Percentiles rank a stretch among this genome's conserved stretches.
Conservation (phyloP, 192 early-diverging fungal species). For the Ramicandelaber brevisporus region DNA sequence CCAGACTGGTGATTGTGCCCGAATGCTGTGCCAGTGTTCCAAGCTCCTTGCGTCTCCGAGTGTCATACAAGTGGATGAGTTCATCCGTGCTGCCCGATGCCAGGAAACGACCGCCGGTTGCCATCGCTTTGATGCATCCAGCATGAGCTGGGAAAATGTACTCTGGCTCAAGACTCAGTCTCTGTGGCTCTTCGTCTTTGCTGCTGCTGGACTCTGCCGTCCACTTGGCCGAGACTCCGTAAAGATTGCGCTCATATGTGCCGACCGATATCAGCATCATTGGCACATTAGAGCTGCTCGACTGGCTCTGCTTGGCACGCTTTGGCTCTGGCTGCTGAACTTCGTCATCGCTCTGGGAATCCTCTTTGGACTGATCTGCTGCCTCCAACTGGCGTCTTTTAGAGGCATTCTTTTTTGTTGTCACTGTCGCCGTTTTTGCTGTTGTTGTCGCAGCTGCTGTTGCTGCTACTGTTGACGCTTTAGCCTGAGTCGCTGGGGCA, state of each 20-base stretch:
- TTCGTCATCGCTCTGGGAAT: not conserved
- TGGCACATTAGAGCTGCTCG: constrained; percentile 4
- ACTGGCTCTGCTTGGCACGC: constrained; percentile 3
- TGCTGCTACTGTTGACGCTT: not conserved
- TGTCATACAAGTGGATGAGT: constrained; percentile 76
- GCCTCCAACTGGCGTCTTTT: not conserved
- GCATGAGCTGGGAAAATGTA: constrained; percentile 95
- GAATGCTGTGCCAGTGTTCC: constrained; percentile 79
- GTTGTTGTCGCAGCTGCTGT: not conserved
- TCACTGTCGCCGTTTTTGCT: not conserved
- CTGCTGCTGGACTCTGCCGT: constrained; percentile 2
- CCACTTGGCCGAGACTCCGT: constrained; percentile 58
- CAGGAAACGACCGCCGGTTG: constrained; percentile 46
- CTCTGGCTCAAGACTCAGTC: constrained; percentile 29
- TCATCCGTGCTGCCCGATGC: constrained; percentile 94
- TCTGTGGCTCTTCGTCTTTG: not conserved
- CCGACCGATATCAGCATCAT: constrained; percentile 26
- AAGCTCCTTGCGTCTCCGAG: constrained; percentile 64
- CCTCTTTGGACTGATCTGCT: not conserved
- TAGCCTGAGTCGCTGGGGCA: not conserved
- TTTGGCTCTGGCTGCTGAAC: not conserved
- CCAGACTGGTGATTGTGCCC: constrained; percentile 69
- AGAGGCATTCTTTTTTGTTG: not conserved
- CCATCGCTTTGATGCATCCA: constrained; percentile 72
- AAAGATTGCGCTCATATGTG: constrained; percentile 93